Percentiles rank a stretch among this genome's conserved stretches.
phyloP scores from a whole-genome alignment of 2,329 filamentous ascomycete genomes.

The Diaporthe sp. region DNA sequence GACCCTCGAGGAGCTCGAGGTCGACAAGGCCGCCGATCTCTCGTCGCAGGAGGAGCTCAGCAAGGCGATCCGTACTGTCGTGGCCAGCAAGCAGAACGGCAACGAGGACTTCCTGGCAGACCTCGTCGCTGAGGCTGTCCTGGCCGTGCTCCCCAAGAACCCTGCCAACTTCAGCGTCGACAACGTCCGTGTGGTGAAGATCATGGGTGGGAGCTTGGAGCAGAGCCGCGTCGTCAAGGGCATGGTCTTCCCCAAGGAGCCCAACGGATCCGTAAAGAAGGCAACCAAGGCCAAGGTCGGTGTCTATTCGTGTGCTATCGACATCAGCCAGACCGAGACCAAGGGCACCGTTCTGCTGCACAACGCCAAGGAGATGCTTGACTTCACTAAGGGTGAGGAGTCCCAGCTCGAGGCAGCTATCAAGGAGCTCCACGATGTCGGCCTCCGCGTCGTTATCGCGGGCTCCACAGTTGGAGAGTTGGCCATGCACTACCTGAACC shows the following conservation, averaged over 20 bases:
- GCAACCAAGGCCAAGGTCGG: conserved; percentile 94
- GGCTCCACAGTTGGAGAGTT: conserved; percentile 96
- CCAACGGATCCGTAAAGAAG: conserved; percentile 93
- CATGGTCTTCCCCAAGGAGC: conserved; percentile 98
- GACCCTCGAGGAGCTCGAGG: conserved; percentile 86
- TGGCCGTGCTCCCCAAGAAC: conserved; percentile 96
- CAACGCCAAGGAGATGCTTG: conserved; percentile 98
- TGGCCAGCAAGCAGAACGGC: conserved; percentile 96
- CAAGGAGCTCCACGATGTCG: conserved; percentile 96
- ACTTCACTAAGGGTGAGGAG: conserved; percentile 98
- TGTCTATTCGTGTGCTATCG: conserved; percentile 96
- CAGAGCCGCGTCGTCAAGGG: conserved; percentile 96
- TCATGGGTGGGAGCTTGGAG: conserved; percentile 96
- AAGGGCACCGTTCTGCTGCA: conserved; percentile 98
- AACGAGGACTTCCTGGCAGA: conserved; percentile 89
- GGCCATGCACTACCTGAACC: conserved; percentile 97
- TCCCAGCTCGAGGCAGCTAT: conserved; percentile 88
- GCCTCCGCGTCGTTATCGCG: conserved; percentile 90
- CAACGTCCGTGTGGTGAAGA: conserved; percentile 99
- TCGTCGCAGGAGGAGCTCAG: conserved; percentile 85
- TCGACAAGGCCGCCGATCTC: conserved; percentile 92
- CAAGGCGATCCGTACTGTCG: conserved; percentile 95
- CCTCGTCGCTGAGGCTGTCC: conserved; percentile 86
- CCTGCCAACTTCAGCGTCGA: conserved; percentile 97
- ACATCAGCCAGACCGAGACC: conserved; percentile 96